Evolutionary conservation across 176 grass and related monocot species (phyloP).

Genomic region (Oropetium thomaeum): DNA sequence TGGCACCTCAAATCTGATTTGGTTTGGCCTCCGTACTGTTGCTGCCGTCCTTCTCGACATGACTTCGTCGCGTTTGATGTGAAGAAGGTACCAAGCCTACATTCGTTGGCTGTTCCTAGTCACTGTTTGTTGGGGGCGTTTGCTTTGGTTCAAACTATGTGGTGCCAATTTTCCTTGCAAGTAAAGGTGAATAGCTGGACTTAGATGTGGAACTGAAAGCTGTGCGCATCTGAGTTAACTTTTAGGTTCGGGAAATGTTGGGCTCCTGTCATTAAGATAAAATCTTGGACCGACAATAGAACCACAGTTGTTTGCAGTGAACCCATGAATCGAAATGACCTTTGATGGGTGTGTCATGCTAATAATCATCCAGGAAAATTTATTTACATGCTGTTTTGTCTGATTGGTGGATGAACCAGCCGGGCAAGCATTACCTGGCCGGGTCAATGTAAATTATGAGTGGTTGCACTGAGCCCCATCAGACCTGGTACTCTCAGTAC

Average conservation of each 20-base stretch:
- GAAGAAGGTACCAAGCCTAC: not conserved
- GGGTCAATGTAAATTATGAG: not conserved
- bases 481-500: too few relatives aligned
- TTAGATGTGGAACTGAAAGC: not conserved
- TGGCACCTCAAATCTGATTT: not conserved
- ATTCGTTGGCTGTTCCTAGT: not conserved
- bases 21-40: not conserved
- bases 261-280: not conserved
- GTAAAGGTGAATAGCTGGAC: constrained; percentile 5
- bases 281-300: not conserved
- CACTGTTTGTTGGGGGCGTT: constrained; percentile 9
- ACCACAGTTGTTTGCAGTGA: not conserved
- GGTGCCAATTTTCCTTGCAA: constrained; percentile 32
- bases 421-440: not conserved
- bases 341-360: not conserved
- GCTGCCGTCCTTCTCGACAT: not conserved
- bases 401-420: not conserved
- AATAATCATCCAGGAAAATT: not conserved
- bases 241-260: not conserved
- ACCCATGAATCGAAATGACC: not conserved
- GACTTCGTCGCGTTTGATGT: not conserved
- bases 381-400: not conserved
- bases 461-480: not conserved
- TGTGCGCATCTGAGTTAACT: not conserved
- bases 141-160: not conserved